These are phyloP conservation scores for Podila verticillata DNA, from an alignment of 192 early-diverging fungal genomes.

Conservation along the genomic window DNA sequence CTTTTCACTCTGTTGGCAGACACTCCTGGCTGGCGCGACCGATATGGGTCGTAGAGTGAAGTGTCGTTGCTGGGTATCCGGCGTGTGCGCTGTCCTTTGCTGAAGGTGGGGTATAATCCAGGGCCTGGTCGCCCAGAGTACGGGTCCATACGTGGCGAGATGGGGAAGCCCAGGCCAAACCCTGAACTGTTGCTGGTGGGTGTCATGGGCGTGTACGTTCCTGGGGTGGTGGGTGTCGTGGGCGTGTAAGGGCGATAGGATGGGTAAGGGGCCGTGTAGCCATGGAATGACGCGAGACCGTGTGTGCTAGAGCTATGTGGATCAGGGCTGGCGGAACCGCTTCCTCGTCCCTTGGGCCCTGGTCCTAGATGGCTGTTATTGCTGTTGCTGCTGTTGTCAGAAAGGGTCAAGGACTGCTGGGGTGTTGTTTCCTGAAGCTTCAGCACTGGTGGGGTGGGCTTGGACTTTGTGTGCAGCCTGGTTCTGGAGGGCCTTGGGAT, in stretches of 20 bases:
- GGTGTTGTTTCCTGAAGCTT: constrained; percentile 13
- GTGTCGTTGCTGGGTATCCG: constrained; percentile 34
- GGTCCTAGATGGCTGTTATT: constrained; percentile 3
- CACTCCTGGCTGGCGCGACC: constrained; percentile 35
- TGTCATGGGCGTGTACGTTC: constrained; percentile 15
- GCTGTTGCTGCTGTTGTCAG: constrained; percentile 6
- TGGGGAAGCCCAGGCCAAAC: constrained; percentile 4
- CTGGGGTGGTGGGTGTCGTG: constrained; percentile 31
- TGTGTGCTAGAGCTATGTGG: constrained; percentile 4
- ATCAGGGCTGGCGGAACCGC: constrained; percentile 8
- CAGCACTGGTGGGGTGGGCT: constrained; percentile 28
- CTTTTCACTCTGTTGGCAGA: constrained; percentile 44
- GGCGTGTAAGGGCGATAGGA: constrained; percentile 47
- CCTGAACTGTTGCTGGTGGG: background rate
- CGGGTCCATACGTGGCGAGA: constrained; percentile 27
- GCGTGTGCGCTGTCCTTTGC: constrained; percentile 24
- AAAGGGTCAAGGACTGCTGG: constrained; percentile 23
- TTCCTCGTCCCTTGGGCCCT: too few species aligned
- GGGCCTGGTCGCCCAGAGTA: constrained; percentile 1
- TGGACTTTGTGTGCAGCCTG: constrained; percentile 10
- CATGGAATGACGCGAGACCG: constrained; percentile 16
- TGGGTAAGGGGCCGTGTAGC: constrained; percentile 31
- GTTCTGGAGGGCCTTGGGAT: constrained; percentile 17
- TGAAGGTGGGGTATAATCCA: constrained; percentile 8
- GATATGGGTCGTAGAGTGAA: constrained; percentile 43